phyloP scores from a whole-genome alignment of 176 grass and related monocot genomes.

The Aegilops sharonensis region DNA sequence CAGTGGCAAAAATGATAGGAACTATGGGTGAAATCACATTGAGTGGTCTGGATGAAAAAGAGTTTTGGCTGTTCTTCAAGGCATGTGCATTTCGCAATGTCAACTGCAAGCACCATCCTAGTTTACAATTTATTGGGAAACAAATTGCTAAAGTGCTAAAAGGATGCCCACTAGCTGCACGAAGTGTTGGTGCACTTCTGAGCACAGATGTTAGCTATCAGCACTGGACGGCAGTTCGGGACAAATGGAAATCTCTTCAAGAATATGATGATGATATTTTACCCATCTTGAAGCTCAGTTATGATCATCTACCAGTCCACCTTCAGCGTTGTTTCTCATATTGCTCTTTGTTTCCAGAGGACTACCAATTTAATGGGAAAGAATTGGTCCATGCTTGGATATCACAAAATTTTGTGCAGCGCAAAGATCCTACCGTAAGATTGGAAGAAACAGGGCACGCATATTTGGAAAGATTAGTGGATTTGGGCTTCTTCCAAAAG shows the following conservation, averaged over 20 bases:
- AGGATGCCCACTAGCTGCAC: slow-evolving; percentile 26
- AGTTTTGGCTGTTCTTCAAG: slow-evolving; percentile 45
- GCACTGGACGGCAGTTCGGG: slow-evolving; percentile 10
- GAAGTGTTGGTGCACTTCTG: slow-evolving; percentile 23
- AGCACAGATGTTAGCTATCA: not conserved
- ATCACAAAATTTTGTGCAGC: slow-evolving; percentile 39
- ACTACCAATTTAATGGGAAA: not conserved
- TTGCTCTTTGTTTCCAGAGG: slow-evolving; percentile 34
- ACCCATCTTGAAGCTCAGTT: slow-evolving; percentile 31
- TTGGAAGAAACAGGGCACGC: slow-evolving; percentile 33
- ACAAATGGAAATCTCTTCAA: slow-evolving; percentile 22
- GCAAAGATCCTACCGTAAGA: not conserved
- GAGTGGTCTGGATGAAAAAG: slow-evolving; percentile 14
- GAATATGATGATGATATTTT: slow-evolving; percentile 11
- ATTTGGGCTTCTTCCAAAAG: slow-evolving; percentile 18
- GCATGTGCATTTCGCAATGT: slow-evolving; percentile 41
- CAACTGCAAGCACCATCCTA: not conserved
- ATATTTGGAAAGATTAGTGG: slow-evolving; percentile 32
- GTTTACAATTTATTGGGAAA: slow-evolving; percentile 6
- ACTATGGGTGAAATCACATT: not conserved
- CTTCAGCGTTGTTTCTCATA: slow-evolving; percentile 29
- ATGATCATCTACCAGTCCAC: slow-evolving; percentile 11
- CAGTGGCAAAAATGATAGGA: slow-evolving; percentile 29
- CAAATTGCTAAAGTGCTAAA: slow-evolving; percentile 13
- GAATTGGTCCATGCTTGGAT: slow-evolving; percentile 35